Base-by-base conservation (phyloP, 768 basidiomycete genomes). In the Clitopilus passeckerianus region DNA sequence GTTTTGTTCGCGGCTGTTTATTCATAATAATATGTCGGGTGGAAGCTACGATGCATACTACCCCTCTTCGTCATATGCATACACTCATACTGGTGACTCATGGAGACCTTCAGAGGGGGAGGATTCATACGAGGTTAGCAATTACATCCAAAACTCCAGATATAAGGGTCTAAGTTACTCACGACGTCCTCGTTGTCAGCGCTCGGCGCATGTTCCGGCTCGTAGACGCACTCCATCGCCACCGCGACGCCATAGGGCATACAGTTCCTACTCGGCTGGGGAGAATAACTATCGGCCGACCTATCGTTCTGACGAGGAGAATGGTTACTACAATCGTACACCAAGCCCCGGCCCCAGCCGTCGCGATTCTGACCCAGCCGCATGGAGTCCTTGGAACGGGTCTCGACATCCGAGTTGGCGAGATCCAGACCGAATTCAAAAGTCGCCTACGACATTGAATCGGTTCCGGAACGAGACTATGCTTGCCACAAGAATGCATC, bases 401-500 rank as follows among this genome's bases (percentile, higher is more conserved):
- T 60, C 71, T 55, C 59, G 46, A 12, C 6, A n/a, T 22, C 18
- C 46, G 16, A 5, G n/a, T 50, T 50, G 46, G 46, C 22, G 10
- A 22, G 46, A 50, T 76, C 67, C 74, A 15, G 80, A 84, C 34
- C 74, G 80, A 63, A 73, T 79, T 22, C 75, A 77, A 7, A 55
- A 70, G 14, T 78, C 79, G 6, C 76, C 79, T 34, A 71, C 70
- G 10, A 61, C 71, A 6, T 66, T 70, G 16, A 62, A 60, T 20
- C 67, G 70, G 56, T 69, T 70, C 33, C 68, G 69, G 35, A 71
- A 73, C 46, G 74, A 77, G 50, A 71, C 69, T 23, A 65, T 67
- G 55, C 62, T 71, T 56, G 72, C 75, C 24, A 68, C 70, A 60
- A 77, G 86, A 63, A 82, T 85, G 77, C 85, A 91, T 67, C 87